Base-by-base conservation (phyloP, 164 flowering plant species). In the Annona squamosa region DNA sequence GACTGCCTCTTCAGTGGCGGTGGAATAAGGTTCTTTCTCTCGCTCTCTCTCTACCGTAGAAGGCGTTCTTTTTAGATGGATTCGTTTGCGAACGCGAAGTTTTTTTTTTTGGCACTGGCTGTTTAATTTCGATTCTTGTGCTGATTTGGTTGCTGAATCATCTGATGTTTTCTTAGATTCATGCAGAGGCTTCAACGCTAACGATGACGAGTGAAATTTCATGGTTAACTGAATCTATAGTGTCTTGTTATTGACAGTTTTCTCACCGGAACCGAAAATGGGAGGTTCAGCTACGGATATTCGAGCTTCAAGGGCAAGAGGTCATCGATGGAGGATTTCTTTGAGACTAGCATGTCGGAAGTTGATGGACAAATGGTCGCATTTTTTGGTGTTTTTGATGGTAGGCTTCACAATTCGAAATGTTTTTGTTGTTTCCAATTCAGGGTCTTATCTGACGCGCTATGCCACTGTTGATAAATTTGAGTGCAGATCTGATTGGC, bases 321-420 rank as follows among this genome's bases (percentile, higher is more conserved):
- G 72, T 47, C 87, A 63, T 84, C 94, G 41, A 90, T 91, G 97
- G 97, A 91, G 80, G 97, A 91, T 76, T 91, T 78, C 79, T 90
- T 78, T 75, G 94, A 91, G 76, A 85, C 91, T 71, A 83, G 84
- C 63, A 84, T 88, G 76, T 83, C 87, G 4, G 92, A 88, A 74
- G 81, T 91, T 68, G 86, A 90, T 82, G 97, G 97, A 69, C 88
- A 91, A 78, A 85, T 87, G 89, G 91, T 88, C 77, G 92, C 90
- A 13, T 87, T 88, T 65, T 91, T 91, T 79, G 97, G 89, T 69
- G 92, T 91, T 78, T 91, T 80, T 84, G 97, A 91, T 76, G 97
- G 97, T 91, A 87, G 37, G 74, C 52, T 64, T 42, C 64, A n/a
- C 41, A 4, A 26, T 64, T 61, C 13, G 13, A 44, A 13, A 43